These are phyloP conservation scores for Syncephalis plumigaleata DNA, from an alignment of 371 early-diverging fungal species.

Conservation along the genomic window DNA sequence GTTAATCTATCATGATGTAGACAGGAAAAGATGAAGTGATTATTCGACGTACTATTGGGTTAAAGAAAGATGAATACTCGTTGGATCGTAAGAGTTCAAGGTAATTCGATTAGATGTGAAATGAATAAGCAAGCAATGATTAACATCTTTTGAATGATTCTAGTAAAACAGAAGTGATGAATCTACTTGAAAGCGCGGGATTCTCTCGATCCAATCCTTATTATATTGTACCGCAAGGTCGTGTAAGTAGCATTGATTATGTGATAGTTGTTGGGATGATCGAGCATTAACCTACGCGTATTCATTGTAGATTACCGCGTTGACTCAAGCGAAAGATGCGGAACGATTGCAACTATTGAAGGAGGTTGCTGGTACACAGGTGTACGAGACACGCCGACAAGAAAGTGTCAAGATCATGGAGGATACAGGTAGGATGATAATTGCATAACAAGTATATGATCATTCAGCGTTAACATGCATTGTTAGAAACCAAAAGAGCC, in stretches of 20 bases:
- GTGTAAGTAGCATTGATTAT: constrained; percentile 30
- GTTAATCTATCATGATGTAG: no score
- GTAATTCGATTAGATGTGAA: constrained; percentile 18
- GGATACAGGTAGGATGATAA: constrained; percentile 77
- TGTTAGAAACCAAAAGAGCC: constrained; percentile 61
- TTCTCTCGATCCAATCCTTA: constrained; percentile 97
- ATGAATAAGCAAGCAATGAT: no score
- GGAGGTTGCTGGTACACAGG: constrained; percentile 95
- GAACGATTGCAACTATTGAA: constrained; percentile 88
- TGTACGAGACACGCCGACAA: constrained; percentile 90
- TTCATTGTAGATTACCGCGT: constrained; percentile 46
- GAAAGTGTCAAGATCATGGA: constrained; percentile 85
- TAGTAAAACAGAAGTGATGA: constrained; percentile 85
- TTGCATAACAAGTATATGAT: no score
- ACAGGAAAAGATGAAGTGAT: constrained; percentile 81
- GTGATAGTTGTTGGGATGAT: not conserved
- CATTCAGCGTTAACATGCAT: no score
- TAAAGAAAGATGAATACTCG: constrained; percentile 96
- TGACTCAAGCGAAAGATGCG: constrained; percentile 85
- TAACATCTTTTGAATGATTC: not conserved
- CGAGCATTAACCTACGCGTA: not conserved
- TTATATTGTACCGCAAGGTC: constrained; percentile 99
- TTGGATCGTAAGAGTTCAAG: constrained; percentile 80
- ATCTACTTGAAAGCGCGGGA: constrained; percentile 92
- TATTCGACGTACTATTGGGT: constrained; percentile 83